Conservation (phyloP, 768 basidiomycete genomes). For the Rhizopogon vulgaris region DNA sequence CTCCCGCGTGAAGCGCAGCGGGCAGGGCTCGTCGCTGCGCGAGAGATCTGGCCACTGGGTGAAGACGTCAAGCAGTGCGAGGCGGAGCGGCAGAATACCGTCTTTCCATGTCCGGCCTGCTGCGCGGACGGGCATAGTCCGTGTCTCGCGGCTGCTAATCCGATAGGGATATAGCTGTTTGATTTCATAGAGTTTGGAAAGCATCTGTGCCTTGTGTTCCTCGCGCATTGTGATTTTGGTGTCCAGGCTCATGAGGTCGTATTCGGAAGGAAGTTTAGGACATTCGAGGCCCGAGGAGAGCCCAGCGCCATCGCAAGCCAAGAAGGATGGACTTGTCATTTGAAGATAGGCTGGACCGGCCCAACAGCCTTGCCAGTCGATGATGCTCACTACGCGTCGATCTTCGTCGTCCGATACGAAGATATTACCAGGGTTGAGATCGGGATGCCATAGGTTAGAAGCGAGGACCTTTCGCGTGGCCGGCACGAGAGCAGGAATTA, state of each 20-base stretch:
- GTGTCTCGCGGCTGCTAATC: slow-evolving; percentile 5
- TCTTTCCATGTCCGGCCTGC: slow-evolving; percentile 14
- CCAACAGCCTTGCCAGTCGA: slow-evolving; percentile 25
- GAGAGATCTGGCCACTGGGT: slow-evolving; percentile 7
- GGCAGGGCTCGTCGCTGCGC: slow-evolving; percentile 7
- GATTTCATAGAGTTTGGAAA: slow-evolving; percentile 11
- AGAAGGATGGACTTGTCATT: slow-evolving; percentile 9
- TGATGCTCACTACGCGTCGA: slow-evolving; percentile 16
- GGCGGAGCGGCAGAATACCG: slow-evolving; percentile 11
- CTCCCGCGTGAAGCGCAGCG: slow-evolving; percentile 11
- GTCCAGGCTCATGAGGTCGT: slow-evolving; percentile 7
- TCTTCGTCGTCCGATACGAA: slow-evolving; percentile 14
- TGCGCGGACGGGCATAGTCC: slow-evolving; percentile 11
- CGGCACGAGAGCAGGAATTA: slow-evolving; percentile 22
- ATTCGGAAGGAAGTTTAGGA: slow-evolving; percentile 9
- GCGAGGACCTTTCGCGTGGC: slow-evolving; percentile 9
- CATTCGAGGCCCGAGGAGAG: slow-evolving; percentile 8
- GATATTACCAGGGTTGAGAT: slow-evolving; percentile 21
- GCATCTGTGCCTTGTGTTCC: slow-evolving; percentile 10
- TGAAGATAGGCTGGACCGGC: slow-evolving; percentile 12
- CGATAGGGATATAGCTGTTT: slow-evolving; percentile 13
- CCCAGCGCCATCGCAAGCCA: slow-evolving; percentile 1
- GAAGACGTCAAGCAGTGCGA: slow-evolving; percentile 9
- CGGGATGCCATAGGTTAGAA: slow-evolving; percentile 25
- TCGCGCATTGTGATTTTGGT: slow-evolving; percentile 6